Conservation (phyloP, 805 yeast genomes). For the Metschnikowia vanudenii region DNA sequence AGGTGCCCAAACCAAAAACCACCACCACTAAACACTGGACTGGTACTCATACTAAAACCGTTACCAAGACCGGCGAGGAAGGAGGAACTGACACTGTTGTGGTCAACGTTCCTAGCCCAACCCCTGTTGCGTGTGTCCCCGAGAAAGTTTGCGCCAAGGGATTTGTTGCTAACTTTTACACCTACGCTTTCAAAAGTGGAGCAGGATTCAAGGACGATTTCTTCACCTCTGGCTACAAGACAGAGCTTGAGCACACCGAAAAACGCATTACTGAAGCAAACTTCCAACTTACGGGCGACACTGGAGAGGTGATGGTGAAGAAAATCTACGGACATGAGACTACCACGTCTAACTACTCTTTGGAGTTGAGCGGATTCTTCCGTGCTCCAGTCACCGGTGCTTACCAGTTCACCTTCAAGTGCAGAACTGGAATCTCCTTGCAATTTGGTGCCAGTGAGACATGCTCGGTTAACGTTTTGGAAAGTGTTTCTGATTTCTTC, state of each 20-base stretch:
- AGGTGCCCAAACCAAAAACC: no score
- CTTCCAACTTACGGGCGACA: background rate
- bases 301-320: background rate
- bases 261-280: background rate
- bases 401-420: background rate
- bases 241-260: background rate
- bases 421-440: background rate
- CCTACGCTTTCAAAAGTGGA: background rate
- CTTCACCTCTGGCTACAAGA: background rate
- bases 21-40: no score
- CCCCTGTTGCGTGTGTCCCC: no score
- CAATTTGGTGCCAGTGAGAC: background rate
- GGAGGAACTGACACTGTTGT: no score
- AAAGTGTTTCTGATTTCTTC: background rate
- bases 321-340: background rate
- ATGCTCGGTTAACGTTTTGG: background rate
- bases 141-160: no score
- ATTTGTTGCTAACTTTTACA: no score
- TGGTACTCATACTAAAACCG: no score
- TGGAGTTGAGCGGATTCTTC: background rate
- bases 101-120: no score
- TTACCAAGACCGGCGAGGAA: no score
- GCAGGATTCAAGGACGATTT: background rate
- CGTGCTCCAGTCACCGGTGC: background rate
- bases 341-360: background rate